These are phyloP conservation scores for Penicillium steckii DNA, from an alignment of 495 filamentous ascomycete genomes.

Conservation along the genomic window DNA sequence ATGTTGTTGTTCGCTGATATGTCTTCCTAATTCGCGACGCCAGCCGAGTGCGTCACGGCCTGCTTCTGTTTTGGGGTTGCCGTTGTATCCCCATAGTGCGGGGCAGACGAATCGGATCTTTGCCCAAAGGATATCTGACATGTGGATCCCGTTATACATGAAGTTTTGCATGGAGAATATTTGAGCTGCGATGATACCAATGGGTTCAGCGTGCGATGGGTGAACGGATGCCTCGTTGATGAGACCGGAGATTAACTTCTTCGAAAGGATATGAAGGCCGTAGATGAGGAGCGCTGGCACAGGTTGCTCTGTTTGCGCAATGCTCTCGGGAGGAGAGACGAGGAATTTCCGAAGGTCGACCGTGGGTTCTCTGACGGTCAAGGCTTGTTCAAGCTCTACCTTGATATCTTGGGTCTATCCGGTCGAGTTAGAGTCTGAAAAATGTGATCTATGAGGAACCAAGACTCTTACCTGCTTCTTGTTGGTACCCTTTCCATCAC, in stretches of 20 bases:
- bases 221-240: conserved; percentile 70
- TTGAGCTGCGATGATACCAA: conserved; percentile 73
- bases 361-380: conserved; percentile 47
- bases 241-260: conserved; percentile 72
- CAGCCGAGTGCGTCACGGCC: conserved; percentile 75
- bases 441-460: not conserved
- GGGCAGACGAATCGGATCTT: conserved; percentile 82
- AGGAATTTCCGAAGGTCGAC: conserved; percentile 71
- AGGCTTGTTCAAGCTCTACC: conserved; percentile 43
- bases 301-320: conserved; percentile 53
- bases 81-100: conserved; percentile 80
- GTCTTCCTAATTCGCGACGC: conserved; percentile 55
- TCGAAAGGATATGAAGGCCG: conserved; percentile 78
- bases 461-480: conserved; percentile 38
- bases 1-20: conserved; percentile 65
- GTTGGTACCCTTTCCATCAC: conserved; percentile 61
- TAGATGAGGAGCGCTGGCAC: conserved; percentile 75
- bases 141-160: conserved; percentile 63
- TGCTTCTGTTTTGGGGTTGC: conserved; percentile 67
- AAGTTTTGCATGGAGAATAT: conserved; percentile 70
- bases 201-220: conserved; percentile 70
- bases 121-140: conserved; percentile 86
- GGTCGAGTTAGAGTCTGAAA: conserved; percentile 10
- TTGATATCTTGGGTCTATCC: conserved; percentile 49
- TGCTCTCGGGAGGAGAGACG: conserved; percentile 51